Evolutionary conservation across 148 eudicot genomes (phyloP).

Genomic region (Bassia scoparia): DNA sequence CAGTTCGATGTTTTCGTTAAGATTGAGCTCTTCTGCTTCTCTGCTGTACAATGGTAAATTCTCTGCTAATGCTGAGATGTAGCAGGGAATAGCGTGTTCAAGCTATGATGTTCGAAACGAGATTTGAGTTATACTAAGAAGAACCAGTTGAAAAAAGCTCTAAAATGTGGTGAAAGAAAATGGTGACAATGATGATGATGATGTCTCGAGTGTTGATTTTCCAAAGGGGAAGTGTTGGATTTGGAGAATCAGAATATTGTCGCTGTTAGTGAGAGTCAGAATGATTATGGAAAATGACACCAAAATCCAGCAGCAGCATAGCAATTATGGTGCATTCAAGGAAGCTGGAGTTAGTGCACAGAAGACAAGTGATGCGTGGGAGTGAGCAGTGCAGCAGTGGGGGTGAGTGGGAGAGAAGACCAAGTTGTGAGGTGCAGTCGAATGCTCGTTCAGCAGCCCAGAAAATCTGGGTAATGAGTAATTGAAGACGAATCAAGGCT

Average conservation of each 20-base stretch:
- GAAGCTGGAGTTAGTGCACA: constrained; percentile 34
- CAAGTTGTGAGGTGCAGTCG: constrained; percentile 58
- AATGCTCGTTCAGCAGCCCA: constrained; percentile 43
- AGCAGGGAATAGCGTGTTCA: background rate
- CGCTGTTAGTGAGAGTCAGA: constrained; percentile 44
- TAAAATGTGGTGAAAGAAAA: background rate
- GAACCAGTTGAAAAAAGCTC: background rate
- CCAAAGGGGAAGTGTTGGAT: constrained; percentile 20
- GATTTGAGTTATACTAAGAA: background rate
- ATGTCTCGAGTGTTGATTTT: constrained; percentile 36
- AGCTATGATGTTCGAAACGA: constrained; percentile 63
- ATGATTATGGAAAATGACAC: background rate
- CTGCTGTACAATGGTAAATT: background rate
- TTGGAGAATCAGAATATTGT: constrained; percentile 34
- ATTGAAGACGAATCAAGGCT: constrained; percentile 66
- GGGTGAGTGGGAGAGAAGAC: constrained; percentile 27
- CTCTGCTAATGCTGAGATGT: background rate
- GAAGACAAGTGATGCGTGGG: constrained; percentile 8
- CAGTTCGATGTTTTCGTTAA: constrained; percentile 29
- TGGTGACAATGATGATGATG: background rate
- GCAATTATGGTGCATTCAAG: constrained; percentile 41
- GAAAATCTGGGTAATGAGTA: constrained; percentile 34
- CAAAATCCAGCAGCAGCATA: background rate
- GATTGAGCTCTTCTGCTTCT: constrained; percentile 15
- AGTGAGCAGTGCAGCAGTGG: constrained; percentile 18